Evolutionary conservation across 2,329 filamentous ascomycete species (phyloP), one percentile per base, ranked within the genome.

Genomic region (Pseudogymnoascus verrucosus): DNA sequence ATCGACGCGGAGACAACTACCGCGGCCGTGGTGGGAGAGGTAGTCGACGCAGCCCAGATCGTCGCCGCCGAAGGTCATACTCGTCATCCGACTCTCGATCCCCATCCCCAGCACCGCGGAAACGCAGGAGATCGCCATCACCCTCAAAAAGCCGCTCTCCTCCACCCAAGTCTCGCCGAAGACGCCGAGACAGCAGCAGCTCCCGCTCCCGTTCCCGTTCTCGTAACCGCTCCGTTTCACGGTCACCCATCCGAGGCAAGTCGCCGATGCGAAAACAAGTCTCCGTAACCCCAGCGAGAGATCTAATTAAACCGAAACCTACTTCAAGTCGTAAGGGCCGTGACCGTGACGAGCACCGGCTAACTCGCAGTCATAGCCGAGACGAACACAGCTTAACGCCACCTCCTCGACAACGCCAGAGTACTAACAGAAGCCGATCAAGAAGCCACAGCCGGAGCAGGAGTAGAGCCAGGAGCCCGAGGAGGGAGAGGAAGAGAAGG

Each of bases 361-460:
- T 72, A 70, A 73, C 73, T 64, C 71, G 71, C 64, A 73, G 72
- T 67, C 69, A 69, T 66, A 74, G 66, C 59, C 42, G 65, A 62
- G 63, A 61, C 62, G 71, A 57, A 64, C 72, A 71, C 64, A 74
- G 69, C 64, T 66, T 67, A 10, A 70, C 73, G n/a, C 73, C 72
- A 36, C 70, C 69, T 59, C 65, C 67, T 23, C 69, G 67, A 59
- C 69, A 69, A 57, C 68, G 69, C 42, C 68, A 70, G 60, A 69
- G 66, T 64, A 64, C 64, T 34, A 68, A 67, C 26, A 67, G 68
- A 67, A 71, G 68, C 62, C 64, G 64, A n/a, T 72, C 69, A 42
- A 67, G 65, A 64, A 64, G 51, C 57, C 37, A 42, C 62, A 70
- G 66, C 60, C 51, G 51, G 28, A 57, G 51, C 51, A 34, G 26